Evolutionary conservation across 2,329 filamentous ascomycete genomes (phyloP).

Genomic region (Ophioceras dolichostomum): DNA sequence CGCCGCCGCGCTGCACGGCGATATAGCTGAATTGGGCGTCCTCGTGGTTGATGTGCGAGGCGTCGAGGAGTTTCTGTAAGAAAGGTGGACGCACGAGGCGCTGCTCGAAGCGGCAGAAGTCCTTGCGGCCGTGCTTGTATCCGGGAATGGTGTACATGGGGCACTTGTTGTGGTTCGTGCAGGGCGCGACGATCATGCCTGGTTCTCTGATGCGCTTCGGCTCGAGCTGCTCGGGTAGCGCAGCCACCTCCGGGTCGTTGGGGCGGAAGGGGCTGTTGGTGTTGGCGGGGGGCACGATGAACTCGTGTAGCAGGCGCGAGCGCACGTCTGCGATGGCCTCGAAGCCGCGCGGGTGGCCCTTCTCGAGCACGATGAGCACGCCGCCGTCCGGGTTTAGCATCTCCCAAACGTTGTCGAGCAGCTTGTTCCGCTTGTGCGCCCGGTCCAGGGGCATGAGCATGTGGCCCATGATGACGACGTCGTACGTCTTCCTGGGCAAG

Average conservation of each 20-base stretch:
- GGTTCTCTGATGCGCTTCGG: slow-evolving; percentile 30
- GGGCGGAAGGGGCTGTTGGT: background rate
- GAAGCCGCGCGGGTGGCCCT: slow-evolving; percentile 83
- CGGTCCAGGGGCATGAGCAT: slow-evolving; percentile 65
- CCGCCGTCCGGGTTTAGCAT: slow-evolving; percentile 75
- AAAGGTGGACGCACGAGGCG: slow-evolving; percentile 76
- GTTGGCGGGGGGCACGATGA: slow-evolving; percentile 50
- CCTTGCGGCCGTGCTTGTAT: slow-evolving; percentile 61
- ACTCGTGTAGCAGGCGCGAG: slow-evolving; percentile 62
- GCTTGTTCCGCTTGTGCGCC: slow-evolving; percentile 62
- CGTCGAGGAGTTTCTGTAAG: slow-evolving; percentile 57
- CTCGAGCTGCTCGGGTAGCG: slow-evolving; percentile 1
- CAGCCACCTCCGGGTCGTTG: slow-evolving; percentile 17
- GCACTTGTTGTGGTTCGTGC: slow-evolving; percentile 79
- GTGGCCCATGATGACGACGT: slow-evolving; percentile 84
- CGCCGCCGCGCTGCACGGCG: slow-evolving; percentile 52
- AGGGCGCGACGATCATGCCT: slow-evolving; percentile 59
- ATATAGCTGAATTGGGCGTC: slow-evolving; percentile 88
- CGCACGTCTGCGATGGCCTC: slow-evolving; percentile 82
- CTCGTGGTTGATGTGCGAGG: slow-evolving; percentile 64
- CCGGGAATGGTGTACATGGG: slow-evolving; percentile 77
- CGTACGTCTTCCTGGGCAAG: slow-evolving; percentile 63
- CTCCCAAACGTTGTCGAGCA: slow-evolving; percentile 83
- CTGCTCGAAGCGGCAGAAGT: slow-evolving; percentile 86
- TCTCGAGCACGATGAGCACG: slow-evolving; percentile 78